Conservation (phyloP, 805 yeast genomes). For the Schwanniomyces vanrijiae region DNA sequence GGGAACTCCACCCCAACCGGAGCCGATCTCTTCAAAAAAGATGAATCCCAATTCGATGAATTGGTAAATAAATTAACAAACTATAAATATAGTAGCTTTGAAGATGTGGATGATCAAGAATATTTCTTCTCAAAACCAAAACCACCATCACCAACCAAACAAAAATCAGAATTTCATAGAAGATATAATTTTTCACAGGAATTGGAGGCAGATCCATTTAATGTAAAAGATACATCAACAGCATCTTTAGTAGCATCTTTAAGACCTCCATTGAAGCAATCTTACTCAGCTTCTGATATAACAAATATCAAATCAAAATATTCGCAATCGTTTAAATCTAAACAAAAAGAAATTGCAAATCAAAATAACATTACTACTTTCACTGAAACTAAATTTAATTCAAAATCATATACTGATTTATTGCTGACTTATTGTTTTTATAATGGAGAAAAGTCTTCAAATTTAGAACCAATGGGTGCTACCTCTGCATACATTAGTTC, state of each 20-base stretch:
- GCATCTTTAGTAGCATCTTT: not conserved
- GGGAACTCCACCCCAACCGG: conserved; percentile 3
- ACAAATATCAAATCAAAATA: conserved; percentile 15
- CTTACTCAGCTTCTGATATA: conserved; percentile 19
- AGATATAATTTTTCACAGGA: conserved; percentile 18
- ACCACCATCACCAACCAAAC: conserved; percentile 4
- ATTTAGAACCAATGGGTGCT: not conserved
- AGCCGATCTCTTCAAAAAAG: conserved; percentile 5
- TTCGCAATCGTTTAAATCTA: conserved; percentile 26
- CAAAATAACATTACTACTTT: conserved; percentile 3
- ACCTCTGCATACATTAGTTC: conserved; percentile 11
- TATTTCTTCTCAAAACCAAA: conserved; percentile 4
- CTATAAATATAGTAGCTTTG: conserved; percentile 13
- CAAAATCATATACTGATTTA: conserved; percentile 32
- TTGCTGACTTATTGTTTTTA: conserved; percentile 37
- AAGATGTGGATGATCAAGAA: conserved; percentile 9
- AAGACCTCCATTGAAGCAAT: conserved; percentile 18
- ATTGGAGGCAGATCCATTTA: conserved; percentile 1
- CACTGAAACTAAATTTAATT: conserved; percentile 16
- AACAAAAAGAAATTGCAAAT: conserved; percentile 10
- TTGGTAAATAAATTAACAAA: conserved; percentile 19
- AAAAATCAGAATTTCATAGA: conserved; percentile 13
- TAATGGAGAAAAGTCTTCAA: conserved; percentile 18
- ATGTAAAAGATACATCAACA: conserved; percentile 5
- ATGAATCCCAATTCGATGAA: conserved; percentile 18